Percentiles rank a stretch among this genome's conserved stretches.
phyloP scores from a whole-genome alignment of 164 flowering plant genomes.

The Aristolochia fimbriata region DNA sequence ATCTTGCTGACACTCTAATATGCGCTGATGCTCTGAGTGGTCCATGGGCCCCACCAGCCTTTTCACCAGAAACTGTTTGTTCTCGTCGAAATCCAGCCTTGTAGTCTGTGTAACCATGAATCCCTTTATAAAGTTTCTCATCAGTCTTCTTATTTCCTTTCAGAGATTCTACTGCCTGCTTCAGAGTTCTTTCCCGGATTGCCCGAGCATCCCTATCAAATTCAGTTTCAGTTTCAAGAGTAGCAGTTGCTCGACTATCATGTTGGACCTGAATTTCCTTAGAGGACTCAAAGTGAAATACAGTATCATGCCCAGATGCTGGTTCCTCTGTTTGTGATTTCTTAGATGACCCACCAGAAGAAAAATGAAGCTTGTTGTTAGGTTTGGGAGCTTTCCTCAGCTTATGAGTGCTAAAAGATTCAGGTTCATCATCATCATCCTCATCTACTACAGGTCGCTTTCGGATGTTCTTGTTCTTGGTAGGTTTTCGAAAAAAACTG shows the following conservation, averaged over 20 bases:
- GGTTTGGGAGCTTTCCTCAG: conserved; percentile 32
- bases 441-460: conserved; percentile 34
- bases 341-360: conserved; percentile 31
- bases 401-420: conserved; percentile 17
- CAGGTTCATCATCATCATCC: conserved; percentile 36
- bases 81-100: conserved; percentile 89
- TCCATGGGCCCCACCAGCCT: conserved; percentile 92
- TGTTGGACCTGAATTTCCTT: conserved; percentile 78
- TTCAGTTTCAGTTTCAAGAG: conserved; percentile 84
- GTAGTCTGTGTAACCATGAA: conserved; percentile 68
- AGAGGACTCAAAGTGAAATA: conserved; percentile 77
- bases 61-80: conserved; percentile 78
- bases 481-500: conserved; percentile 60
- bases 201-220: conserved; percentile 71
- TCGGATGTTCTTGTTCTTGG: conserved; percentile 60
- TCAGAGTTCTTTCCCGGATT: conserved; percentile 70
- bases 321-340: conserved; percentile 19
- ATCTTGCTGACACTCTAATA: conserved; percentile 69
- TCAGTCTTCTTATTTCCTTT: conserved; percentile 41
- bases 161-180: conserved; percentile 58
- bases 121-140: conserved; percentile 72
- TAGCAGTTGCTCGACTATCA: conserved; percentile 82
- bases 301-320: conserved; percentile 8
- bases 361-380: conserved; percentile 52
- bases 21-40: conserved; percentile 97